Base-by-base conservation (phyloP, 2,329 filamentous ascomycete species). In the Pleurostoma richardsiae region DNA sequence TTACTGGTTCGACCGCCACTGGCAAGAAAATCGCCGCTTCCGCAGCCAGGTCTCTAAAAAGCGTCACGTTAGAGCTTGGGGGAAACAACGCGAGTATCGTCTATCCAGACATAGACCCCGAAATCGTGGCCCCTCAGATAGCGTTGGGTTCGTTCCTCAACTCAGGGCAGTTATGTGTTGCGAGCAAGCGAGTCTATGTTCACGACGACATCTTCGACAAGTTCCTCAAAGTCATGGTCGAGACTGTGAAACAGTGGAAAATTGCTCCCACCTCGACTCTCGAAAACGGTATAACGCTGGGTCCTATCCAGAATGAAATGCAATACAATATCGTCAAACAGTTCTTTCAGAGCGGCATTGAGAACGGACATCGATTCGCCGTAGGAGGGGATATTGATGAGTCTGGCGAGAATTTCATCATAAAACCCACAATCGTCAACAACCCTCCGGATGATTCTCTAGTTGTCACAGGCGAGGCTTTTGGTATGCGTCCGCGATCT, bases 291-390 rank as follows among this genome's bases (percentile, higher is more conserved):
- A 47, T 65, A 4, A 49, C 19, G 19, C 19, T 79, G 19, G 79
- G 79, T 0, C 80, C 81, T 0, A 59, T 83, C 1, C 80, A 83
- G 55, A 83, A 84, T 59, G 59, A 65, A 47, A 79, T 81, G 76
- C 81, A 83, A 58, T 81, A 70, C 45, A 10, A 74, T 6, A 71
- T 71, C 28, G 75, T 79, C 40, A 73, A 76, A 49, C 60, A 69
- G 2, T 70, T 80, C 44, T 76, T 79, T 49, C 58, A 59, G 4
- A 67, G 77, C 38, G 71, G 75, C 43, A 47, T 2, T 40, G 42
- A 10, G 6, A 65, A 78, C 39, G 72, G 71, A 0, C 71, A 72
- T 56, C 72, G 70, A 30, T 62, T 72, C 6, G 71, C 67, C 0
- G 51, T 70, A 19, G 74, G 70, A 7, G 73, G 74, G 43, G 57